phyloP scores from a whole-genome alignment of 345 rosid genomes.

The Hibiscus mutabilis region DNA sequence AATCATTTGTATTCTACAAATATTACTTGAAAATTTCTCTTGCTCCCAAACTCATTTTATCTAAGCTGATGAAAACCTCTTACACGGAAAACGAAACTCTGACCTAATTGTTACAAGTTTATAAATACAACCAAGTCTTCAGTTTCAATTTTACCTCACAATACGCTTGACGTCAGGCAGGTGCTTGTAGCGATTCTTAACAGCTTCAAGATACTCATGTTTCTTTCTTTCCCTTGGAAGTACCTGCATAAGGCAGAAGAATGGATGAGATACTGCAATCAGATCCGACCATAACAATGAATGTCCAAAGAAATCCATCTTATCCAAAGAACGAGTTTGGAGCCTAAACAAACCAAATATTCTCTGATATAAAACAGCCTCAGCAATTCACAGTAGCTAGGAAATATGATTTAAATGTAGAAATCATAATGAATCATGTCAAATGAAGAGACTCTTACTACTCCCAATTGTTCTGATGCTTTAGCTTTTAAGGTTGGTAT shows the following conservation, averaged over 20 bases:
- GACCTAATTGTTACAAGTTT: neutral
- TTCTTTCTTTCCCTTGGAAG: constrained; percentile 82
- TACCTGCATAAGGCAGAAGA: constrained; percentile 33
- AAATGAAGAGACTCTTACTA: constrained; percentile 50
- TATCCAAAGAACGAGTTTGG: neutral
- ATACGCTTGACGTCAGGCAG: constrained; percentile 88
- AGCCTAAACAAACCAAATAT: neutral
- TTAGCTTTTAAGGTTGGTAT: constrained; percentile 93
- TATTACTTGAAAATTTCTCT: neutral
- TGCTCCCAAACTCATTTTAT: neutral
- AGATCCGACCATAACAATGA: neutral
- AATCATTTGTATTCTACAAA: neutral
- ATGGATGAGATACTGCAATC: neutral
- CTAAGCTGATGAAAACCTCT: neutral
- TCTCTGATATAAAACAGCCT: neutral
- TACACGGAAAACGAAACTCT: neutral
- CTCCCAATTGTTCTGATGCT: constrained; percentile 95
- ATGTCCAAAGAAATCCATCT: neutral
- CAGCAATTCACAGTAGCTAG: neutral
- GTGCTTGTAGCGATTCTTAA: constrained; percentile 81
- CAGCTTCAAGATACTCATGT: constrained; percentile 77
- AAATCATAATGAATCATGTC: neutral
- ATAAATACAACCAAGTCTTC: neutral
- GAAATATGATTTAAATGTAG: neutral
- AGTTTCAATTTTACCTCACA: constrained; percentile 43